Conservation (phyloP, 768 basidiomycete species). For the Mycena alexandri region DNA sequence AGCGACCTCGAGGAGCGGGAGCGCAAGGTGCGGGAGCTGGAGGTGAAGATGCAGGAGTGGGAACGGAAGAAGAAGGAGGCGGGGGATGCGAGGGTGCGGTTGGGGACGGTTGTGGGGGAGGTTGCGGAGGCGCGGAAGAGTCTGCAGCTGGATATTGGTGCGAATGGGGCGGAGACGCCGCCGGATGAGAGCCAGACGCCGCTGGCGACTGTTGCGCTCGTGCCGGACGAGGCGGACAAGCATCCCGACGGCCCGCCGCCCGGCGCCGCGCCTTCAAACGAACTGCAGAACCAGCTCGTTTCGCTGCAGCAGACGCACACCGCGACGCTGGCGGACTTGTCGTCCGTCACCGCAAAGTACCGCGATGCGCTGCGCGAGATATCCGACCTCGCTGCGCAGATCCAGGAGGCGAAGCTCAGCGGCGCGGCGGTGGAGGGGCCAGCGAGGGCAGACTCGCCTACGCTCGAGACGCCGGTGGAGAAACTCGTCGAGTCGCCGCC, state of each 20-base stretch:
- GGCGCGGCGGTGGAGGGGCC: constrained; percentile 53
- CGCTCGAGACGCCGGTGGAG: constrained; percentile 53
- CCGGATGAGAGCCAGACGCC: constrained; percentile 31
- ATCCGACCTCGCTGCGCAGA: constrained; percentile 91
- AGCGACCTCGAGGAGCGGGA: constrained; percentile 89
- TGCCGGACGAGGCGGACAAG: constrained; percentile 32
- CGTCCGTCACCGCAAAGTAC: constrained; percentile 84
- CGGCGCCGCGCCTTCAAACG: neutral
- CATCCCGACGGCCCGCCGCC: constrained; percentile 15
- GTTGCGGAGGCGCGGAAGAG: constrained; percentile 78
- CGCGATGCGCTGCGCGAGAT: constrained; percentile 92
- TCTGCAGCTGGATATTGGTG: constrained; percentile 63
- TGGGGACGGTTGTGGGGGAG: constrained; percentile 76
- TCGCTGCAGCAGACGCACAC: constrained; percentile 86
- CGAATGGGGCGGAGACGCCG: constrained; percentile 23
- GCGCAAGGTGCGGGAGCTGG: constrained; percentile 78
- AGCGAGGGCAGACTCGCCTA: constrained; percentile 52
- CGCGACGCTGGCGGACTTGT: constrained; percentile 83
- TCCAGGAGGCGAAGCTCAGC: constrained; percentile 86
- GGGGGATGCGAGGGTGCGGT: constrained; percentile 72
- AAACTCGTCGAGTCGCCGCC: constrained; percentile 50
- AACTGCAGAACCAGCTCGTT: constrained; percentile 71
- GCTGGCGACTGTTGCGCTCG: constrained; percentile 23
- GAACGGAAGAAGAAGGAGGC: constrained; percentile 78
- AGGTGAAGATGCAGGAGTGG: constrained; percentile 84